phyloP scores from a whole-genome alignment of 2,329 filamentous ascomycete genomes.

The Penicillium crustosum region DNA sequence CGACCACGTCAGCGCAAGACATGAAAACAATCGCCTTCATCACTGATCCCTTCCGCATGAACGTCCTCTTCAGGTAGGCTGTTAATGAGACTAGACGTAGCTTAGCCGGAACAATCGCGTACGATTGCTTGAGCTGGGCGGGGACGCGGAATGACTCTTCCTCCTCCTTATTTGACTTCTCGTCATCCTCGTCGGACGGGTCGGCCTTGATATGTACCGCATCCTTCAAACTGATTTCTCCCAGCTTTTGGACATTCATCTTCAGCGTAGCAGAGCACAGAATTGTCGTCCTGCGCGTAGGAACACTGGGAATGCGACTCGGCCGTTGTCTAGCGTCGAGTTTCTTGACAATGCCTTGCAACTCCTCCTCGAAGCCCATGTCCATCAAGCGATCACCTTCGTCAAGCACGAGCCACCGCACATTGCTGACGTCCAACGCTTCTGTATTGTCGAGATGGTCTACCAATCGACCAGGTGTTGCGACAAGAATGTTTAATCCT shows the following conservation, averaged over 20 bases:
- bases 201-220: constrained; percentile 81
- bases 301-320: constrained; percentile 61
- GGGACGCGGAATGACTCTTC: constrained; percentile 73
- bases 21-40: constrained; percentile 98
- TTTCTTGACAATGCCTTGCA: constrained; percentile 80
- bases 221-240: constrained; percentile 92
- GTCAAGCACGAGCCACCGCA: constrained; percentile 90
- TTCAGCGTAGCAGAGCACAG: constrained; percentile 98
- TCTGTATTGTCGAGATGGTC: constrained; percentile 94
- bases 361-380: constrained; percentile 91
- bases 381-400: constrained; percentile 99
- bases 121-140: constrained; percentile 90
- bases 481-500: constrained; percentile 92
- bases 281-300: constrained; percentile 78
- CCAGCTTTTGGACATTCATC: constrained; percentile 90
- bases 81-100: constrained; percentile 84
- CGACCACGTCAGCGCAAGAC: constrained; percentile 92
- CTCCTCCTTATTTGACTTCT: constrained; percentile 47
- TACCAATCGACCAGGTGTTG: constrained; percentile 84
- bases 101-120: constrained; percentile 83
- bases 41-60: constrained; percentile 81
- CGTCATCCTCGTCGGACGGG: constrained; percentile 55
- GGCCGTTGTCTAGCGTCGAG: constrained; percentile 68
- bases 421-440: constrained; percentile 80
- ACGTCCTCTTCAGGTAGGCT: constrained; percentile 79